phyloP scores from a whole-genome alignment of 2,329 filamentous ascomycete species.

The Chrysosporium queenslandicum region DNA sequence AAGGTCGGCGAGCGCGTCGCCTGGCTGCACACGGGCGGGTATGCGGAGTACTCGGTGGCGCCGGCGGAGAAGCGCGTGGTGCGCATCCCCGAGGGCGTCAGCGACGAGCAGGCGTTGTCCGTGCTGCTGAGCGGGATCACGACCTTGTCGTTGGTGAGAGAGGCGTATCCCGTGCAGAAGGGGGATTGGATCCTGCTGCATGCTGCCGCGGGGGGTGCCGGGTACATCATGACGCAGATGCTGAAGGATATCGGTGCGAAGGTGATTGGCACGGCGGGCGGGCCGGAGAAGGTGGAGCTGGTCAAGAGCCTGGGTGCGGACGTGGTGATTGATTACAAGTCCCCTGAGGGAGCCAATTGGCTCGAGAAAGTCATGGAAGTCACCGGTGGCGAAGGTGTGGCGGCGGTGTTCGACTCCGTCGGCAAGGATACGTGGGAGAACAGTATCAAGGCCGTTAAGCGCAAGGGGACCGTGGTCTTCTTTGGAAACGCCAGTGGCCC shows the following conservation, averaged over 20 bases:
- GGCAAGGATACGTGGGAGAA: slow-evolving; percentile 76
- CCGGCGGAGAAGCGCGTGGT: slow-evolving; percentile 45
- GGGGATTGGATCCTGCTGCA: slow-evolving; percentile 78
- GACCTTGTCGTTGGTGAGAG: slow-evolving; percentile 66
- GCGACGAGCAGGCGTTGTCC: slow-evolving; percentile 55
- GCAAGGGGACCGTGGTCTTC: slow-evolving; percentile 66
- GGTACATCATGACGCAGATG: slow-evolving; percentile 64
- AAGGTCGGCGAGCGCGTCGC: slow-evolving; percentile 60
- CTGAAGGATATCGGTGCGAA: slow-evolving; percentile 61
- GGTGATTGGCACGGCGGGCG: slow-evolving; percentile 70
- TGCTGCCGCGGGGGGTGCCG: slow-evolving; percentile 75
- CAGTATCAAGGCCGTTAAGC: slow-evolving; percentile 60
- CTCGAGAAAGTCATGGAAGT: slow-evolving; percentile 78
- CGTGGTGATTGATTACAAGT: slow-evolving; percentile 65
- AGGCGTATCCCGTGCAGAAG: slow-evolving; percentile 59
- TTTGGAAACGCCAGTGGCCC: slow-evolving; percentile 77
- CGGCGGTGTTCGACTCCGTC: slow-evolving; percentile 76
- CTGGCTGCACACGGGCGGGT: slow-evolving; percentile 50
- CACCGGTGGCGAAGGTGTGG: slow-evolving; percentile 61
- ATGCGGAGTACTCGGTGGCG: slow-evolving; percentile 51
- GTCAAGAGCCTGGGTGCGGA: slow-evolving; percentile 59
- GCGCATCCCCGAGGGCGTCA: slow-evolving; percentile 54
- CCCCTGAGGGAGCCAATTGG: slow-evolving; percentile 70
- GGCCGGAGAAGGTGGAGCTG: slow-evolving; percentile 59
- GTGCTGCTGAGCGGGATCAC: slow-evolving; percentile 73